Conservation (phyloP, 495 filamentous ascomycete genomes). For the Cercophora newfieldiana region DNA sequence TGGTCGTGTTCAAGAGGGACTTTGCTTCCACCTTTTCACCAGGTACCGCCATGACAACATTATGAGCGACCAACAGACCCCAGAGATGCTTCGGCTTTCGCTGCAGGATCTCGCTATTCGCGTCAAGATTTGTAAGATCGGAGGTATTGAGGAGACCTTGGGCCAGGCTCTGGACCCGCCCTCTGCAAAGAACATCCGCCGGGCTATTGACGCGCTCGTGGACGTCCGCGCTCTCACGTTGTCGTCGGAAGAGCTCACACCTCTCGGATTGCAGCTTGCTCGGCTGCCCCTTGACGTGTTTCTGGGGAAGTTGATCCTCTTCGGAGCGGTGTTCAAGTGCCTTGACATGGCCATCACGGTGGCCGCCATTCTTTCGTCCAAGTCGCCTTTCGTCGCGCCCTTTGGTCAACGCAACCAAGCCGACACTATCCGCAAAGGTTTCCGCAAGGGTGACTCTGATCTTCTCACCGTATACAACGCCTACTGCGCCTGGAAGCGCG, state of each 20-base stretch:
- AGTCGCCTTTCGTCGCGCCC: slow-evolving; percentile 86
- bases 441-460: slow-evolving; percentile 86
- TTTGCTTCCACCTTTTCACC: slow-evolving; percentile 95
- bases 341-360: slow-evolving; percentile 87
- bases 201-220: slow-evolving; percentile 87
- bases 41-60: slow-evolving; percentile 75
- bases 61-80: slow-evolving; percentile 88
- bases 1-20: slow-evolving; percentile 89
- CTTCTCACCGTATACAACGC: slow-evolving; percentile 90
- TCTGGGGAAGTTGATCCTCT: slow-evolving; percentile 86
- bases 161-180: slow-evolving; percentile 90
- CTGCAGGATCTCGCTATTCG: slow-evolving; percentile 91
- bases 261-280: slow-evolving; percentile 81
- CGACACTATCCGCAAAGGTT: slow-evolving; percentile 70
- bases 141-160: slow-evolving; percentile 84
- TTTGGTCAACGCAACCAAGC: slow-evolving; percentile 81
- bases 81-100: slow-evolving; percentile 91
- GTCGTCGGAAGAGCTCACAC: slow-evolving; percentile 73
- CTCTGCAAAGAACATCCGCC: slow-evolving; percentile 82
- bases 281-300: slow-evolving; percentile 90
- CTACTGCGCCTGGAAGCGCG: slow-evolving; percentile 81
- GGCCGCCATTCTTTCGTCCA: slow-evolving; percentile 89
- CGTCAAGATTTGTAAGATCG: slow-evolving; percentile 96
- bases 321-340: slow-evolving; percentile 82
- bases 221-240: slow-evolving; percentile 88